A percentile compares a stretch with the other conserved stretches of the same genome.
Evolutionary conservation across 345 rosid genomes (phyloP).

Genomic region (sweet orange (Citrus sinensis)): DNA sequence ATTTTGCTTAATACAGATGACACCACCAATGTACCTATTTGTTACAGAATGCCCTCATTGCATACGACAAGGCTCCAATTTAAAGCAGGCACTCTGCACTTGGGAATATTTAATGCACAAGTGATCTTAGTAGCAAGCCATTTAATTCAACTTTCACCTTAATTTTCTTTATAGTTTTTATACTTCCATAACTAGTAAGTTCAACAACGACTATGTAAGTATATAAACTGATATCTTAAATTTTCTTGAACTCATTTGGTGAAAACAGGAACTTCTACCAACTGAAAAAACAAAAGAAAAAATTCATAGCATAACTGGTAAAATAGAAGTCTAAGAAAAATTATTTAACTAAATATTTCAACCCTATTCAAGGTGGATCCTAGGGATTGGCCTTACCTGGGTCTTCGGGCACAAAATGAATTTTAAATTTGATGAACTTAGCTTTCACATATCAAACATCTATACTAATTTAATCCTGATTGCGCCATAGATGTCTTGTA

Average conservation of each 20-base stretch:
- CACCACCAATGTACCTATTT: neutral
- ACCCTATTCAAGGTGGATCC: neutral
- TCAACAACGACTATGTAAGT: neutral
- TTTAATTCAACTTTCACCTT: too few species aligned
- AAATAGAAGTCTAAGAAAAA: neutral
- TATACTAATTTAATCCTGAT: neutral
- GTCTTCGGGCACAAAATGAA: neutral
- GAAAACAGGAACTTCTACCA: neutral
- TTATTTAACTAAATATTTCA: neutral
- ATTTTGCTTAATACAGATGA: neutral
- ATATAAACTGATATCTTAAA: neutral
- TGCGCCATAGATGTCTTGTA: neutral
- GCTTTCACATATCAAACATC: neutral
- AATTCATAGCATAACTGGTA: neutral
- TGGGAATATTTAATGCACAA: too few species aligned
- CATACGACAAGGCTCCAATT: neutral
- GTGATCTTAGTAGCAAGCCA: too few species aligned
- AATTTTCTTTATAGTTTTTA: neutral
- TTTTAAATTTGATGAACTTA: neutral
- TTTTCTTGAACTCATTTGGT: neutral
- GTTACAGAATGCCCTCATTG: neutral
- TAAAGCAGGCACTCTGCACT: neutral
- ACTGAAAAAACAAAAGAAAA: neutral
- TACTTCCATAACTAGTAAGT: neutral
- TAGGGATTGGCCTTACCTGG: neutral